Percentiles rank a stretch among this genome's conserved stretches.
Evolutionary conservation across 1,284 basidiomycete genomes (phyloP).

Genomic region (Austropuccinia psidii): DNA sequence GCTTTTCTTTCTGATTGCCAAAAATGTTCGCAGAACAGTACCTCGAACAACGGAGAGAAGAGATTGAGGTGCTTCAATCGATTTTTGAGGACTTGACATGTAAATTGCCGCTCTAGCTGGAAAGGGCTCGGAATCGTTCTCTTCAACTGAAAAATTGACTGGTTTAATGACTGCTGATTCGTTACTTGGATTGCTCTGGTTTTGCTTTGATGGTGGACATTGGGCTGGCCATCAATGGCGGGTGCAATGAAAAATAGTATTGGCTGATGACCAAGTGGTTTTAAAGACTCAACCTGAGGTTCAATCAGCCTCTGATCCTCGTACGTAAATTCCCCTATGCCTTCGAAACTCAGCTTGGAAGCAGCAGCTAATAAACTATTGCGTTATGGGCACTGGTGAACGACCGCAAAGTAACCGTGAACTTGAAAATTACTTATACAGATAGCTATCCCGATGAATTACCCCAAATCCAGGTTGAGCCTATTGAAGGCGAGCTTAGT

Average conservation of each 20-base stretch:
- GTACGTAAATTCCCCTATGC: background rate
- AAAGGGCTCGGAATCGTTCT: too few relatives aligned
- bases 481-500: constrained; percentile 1
- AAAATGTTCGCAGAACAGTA: background rate
- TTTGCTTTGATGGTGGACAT: too few relatives aligned
- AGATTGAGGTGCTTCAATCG: constrained; percentile 26
- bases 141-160: background rate
- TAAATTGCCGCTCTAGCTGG: too few relatives aligned
- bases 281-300: constrained; percentile 16
- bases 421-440: constrained; percentile 14
- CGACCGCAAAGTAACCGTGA: background rate
- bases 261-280: constrained; percentile 14
- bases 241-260: background rate
- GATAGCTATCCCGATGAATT: constrained; percentile 23
- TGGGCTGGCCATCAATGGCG: background rate
- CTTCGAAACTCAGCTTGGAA: background rate
- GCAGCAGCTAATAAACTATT: background rate
- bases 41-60: constrained; percentile 22
- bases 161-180: too few relatives aligned
- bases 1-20: too few relatives aligned
- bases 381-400: background rate
- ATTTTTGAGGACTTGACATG: constrained; percentile 20
- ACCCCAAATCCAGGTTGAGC: constrained; percentile 8
- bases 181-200: too few relatives aligned
- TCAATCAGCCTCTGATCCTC: constrained; percentile 11